Evolutionary conservation across 768 basidiomycete genomes (phyloP).

Genomic region (Coprinopsis strossmayeri): DNA sequence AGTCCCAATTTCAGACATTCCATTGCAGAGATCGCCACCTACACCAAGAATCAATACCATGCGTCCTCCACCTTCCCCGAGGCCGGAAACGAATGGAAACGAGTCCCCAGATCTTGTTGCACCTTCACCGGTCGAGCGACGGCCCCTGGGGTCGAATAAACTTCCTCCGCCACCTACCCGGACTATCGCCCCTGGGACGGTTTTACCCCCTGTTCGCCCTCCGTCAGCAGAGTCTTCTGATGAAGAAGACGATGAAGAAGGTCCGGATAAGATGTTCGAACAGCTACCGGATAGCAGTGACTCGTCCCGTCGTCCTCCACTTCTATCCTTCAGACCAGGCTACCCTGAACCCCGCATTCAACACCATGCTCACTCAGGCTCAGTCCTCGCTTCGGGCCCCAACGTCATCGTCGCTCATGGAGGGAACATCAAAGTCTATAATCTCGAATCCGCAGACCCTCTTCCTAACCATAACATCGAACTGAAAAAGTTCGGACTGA

Average conservation of each 20-base stretch:
- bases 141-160: slow-evolving; percentile 29
- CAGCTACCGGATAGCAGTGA: slow-evolving; percentile 62
- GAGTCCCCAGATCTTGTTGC: slow-evolving; percentile 10
- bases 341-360: slow-evolving; percentile 44
- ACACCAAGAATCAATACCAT: slow-evolving; percentile 3
- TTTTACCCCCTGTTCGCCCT: slow-evolving; percentile 55
- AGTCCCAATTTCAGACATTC: not conserved
- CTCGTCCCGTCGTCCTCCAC: slow-evolving; percentile 52
- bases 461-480: slow-evolving; percentile 50
- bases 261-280: too few relatives aligned
- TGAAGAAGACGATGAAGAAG: slow-evolving; percentile 47
- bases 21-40: not conserved
- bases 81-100: slow-evolving; percentile 17
- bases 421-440: slow-evolving; percentile 59
- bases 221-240: slow-evolving; percentile 44
- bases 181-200: slow-evolving; percentile 61
- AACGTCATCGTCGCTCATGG: slow-evolving; percentile 50
- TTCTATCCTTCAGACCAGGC: slow-evolving; percentile 32
- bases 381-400: slow-evolving; percentile 50
- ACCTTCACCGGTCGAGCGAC: slow-evolving; percentile 28
- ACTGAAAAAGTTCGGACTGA: slow-evolving; percentile 53
- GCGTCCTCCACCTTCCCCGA: slow-evolving; percentile 16
- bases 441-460: slow-evolving; percentile 40
- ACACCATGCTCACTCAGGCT: slow-evolving; percentile 52
- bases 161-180: slow-evolving; percentile 74